Evolutionary conservation across 768 basidiomycete species (phyloP), one percentile per base, ranked within the genome.

Genomic region (Holtermanniella nyarrowii): DNA sequence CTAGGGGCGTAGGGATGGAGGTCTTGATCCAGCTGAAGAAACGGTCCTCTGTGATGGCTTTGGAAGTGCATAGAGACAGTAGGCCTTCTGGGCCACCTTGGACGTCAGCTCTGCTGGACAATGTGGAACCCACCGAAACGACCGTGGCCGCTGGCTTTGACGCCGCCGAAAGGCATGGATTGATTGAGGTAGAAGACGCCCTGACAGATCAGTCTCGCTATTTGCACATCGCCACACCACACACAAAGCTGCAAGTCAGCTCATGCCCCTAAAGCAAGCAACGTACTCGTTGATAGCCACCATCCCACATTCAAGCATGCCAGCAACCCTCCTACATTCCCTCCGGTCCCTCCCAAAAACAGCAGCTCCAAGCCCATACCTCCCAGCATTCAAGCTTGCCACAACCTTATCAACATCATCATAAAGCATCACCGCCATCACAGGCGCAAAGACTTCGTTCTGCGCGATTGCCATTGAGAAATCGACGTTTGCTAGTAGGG

Each of bases 281-380:
- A 85, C 83, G 12, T 80, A 95, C 74, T 97, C 95, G 61, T 97
- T 97, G 56, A 95, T 77, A 18, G 90, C 83, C 2, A 97, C 93
- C 95, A 99, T 97, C 43, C 93, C 93, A 61, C 88, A 91, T 48
- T 93, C 82, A 46, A 99, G 74, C 44, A 76, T 74, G 59, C 82
- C 81, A 24, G 90, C 90, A 20, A 97, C 84, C 44, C 83, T 75
- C 48, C 87, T 59, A 63, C 88, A 89, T 41, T 84, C 74, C 39
- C 79, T 77, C 68, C 85, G 84, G 65, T 86, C 81, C 10, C 84
- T 84, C 7, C 95, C 95, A 66, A 91, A 99, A 18, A 99, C 88
- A 49, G 86, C 87, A 1, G 91, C 89, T 18, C 91, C 93, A 24
- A 99, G 81, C 12, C 86, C 91, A 68, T 86, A 97, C 20, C 78